Percentiles rank a stretch among this genome's conserved stretches.
phyloP scores from a whole-genome alignment of 495 filamentous ascomycete species.

The Massariosphaeria phaeospora region DNA sequence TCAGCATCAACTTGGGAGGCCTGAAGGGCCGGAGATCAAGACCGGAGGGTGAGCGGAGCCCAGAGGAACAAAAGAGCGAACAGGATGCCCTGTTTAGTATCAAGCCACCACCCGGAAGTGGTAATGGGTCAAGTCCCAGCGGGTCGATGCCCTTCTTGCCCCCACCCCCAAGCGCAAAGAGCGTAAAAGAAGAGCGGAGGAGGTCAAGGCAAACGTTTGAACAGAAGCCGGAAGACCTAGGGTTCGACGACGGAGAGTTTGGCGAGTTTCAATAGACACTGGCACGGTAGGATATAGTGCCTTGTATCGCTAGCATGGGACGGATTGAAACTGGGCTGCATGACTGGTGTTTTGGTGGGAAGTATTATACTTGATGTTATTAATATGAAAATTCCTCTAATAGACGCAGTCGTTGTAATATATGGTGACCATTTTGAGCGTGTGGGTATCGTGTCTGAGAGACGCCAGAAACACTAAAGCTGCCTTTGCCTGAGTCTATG shows the following conservation, averaged over 20 bases:
- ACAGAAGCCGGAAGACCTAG: constrained; percentile 39
- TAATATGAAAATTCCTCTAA: no score
- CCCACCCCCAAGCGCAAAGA: constrained; percentile 56
- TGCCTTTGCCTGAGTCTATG: background rate
- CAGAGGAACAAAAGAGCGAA: constrained; percentile 29
- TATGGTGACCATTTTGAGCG: no score
- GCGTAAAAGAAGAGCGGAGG: constrained; percentile 41
- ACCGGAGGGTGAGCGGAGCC: constrained; percentile 12
- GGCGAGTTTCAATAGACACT: constrained; percentile 47
- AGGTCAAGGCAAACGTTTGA: constrained; percentile 36
- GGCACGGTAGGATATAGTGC: background rate
- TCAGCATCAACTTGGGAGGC: constrained; percentile 65
- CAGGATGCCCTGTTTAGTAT: constrained; percentile 46
- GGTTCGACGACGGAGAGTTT: constrained; percentile 51
- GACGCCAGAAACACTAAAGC: no score
- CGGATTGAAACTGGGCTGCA: background rate
- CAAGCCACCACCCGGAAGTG: constrained; percentile 41
- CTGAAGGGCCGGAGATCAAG: constrained; percentile 33
- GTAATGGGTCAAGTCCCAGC: constrained; percentile 33
- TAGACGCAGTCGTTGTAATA: no score
- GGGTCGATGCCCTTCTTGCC: constrained; percentile 50
- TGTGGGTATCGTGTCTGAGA: background rate
- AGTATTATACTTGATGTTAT: background rate
- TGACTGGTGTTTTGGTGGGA: constrained; percentile 14
- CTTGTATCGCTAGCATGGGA: constrained; percentile 18